phyloP scores from a whole-genome alignment of 2,329 filamentous ascomycete species.

The Colletotrichum sp. region DNA sequence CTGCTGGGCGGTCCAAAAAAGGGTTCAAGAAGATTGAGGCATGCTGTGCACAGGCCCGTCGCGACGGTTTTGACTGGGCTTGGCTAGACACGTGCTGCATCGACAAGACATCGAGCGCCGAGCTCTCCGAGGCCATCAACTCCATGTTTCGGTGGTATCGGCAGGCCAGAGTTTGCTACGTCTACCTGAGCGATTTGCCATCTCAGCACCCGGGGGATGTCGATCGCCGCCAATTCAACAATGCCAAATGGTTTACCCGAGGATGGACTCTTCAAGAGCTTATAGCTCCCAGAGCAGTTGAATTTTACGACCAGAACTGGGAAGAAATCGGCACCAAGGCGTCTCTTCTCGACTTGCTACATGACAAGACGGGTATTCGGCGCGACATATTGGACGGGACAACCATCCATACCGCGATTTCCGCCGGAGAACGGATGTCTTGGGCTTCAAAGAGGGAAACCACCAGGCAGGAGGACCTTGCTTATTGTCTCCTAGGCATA shows the following conservation, averaged over 20 bases:
- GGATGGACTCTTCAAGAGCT: constrained; percentile 36
- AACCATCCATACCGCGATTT: neutral
- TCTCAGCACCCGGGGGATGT: neutral
- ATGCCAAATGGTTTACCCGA: constrained; percentile 25
- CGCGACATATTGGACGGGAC: neutral
- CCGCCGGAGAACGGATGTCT: neutral
- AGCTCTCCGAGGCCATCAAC: constrained; percentile 32
- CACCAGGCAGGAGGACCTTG: constrained; percentile 32
- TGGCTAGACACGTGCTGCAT: constrained; percentile 37
- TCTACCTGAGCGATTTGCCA: constrained; percentile 18
- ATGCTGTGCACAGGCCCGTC: constrained; percentile 23
- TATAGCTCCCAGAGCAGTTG: constrained; percentile 29
- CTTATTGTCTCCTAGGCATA: constrained; percentile 36
- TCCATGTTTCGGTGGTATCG: constrained; percentile 27
- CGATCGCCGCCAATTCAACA: neutral
- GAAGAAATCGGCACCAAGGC: constrained; percentile 28
- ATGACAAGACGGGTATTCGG: neutral
- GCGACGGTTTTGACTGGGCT: constrained; percentile 26
- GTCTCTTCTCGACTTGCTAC: neutral
- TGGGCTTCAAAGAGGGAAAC: constrained; percentile 35
- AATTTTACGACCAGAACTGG: constrained; percentile 33
- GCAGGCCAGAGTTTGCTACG: constrained; percentile 30
- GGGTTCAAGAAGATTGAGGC: constrained; percentile 26
- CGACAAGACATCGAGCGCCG: constrained; percentile 30
- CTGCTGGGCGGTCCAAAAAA: neutral